phyloP scores from a whole-genome alignment of 208 protist species.

The Phytomonas sp. region DNA sequence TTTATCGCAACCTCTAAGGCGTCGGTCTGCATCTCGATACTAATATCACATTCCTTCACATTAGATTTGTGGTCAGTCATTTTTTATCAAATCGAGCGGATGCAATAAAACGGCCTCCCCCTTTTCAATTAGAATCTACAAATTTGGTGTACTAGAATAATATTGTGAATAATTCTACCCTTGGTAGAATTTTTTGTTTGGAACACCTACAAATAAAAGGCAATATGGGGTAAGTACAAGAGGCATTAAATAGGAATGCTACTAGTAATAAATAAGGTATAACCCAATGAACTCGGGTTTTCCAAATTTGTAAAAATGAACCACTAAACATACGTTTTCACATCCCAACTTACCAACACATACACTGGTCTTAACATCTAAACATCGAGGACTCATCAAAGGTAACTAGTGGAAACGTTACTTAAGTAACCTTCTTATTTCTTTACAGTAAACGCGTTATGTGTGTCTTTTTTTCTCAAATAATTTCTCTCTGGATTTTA shows the following conservation, averaged over 20 bases:
- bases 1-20: conserved; percentile 95
- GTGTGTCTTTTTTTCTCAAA: background rate
- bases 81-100: background rate
- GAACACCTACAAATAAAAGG: background rate
- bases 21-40: conserved; percentile 95
- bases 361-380: background rate
- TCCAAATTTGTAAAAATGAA: background rate
- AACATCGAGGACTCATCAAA: background rate
- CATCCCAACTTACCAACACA: background rate
- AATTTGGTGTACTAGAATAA: background rate
- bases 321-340: background rate
- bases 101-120: background rate
- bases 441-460: background rate
- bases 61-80: conserved; percentile 85
- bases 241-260: background rate
- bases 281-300: background rate
- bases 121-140: background rate
- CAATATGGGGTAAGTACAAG: background rate
- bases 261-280: background rate
- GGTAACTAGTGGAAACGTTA: background rate
- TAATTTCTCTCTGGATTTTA: background rate
- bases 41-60: conserved; percentile 93
- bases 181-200: background rate
- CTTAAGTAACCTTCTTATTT: background rate
- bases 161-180: background rate